Base-by-base conservation (phyloP, 805 yeast genomes). In the Wickerhamomyces chambardii region DNA sequence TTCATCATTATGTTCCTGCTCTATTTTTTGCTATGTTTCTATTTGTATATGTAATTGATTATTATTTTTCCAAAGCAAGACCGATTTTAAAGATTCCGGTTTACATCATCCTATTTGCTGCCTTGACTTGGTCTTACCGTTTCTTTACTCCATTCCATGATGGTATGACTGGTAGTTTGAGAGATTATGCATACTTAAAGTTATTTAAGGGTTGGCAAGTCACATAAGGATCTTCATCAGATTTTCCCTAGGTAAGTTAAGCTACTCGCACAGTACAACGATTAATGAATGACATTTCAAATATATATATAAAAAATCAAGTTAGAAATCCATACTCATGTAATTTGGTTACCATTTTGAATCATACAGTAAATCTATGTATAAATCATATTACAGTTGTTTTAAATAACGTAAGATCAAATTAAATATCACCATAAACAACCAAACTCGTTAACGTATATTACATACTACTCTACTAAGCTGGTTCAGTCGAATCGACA, bases 1-100 rank as follows among this genome's bases (percentile, higher is more conserved):
- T 90, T 25, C 98, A 90, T 61, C 98, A 90, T 58, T 90, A 90
- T 59, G 74, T 87, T 46, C 98, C 98, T 12, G 95, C 97, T 1
- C 70, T 89, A 43, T 90, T 84, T 62, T 90, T 90, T 64, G 97
- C 97, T 34, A 80, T 87, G 66, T 64, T 89, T 44, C 79, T 85
- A 14, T 55, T 62, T 50, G 63, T 60, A 18, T 51, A 52, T 48
- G 39, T 51, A 25, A 38, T 60, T 28, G 60, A 55, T 34, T 30
- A 52, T 37, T 29, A 32, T 18, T 33, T 57, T 16, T 44, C 51
- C 24, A 33, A 50, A 36, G 37, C 47, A 35, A 42, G 38, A 14
- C 30, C 44, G 15, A 49, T 50, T 26, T 40, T 64, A 12, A 47
- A 48, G 32, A 33, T 45, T 18, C 44, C 53, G 4, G 44, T 70